Evolutionary conservation across 2,329 filamentous ascomycete genomes (phyloP).

Genomic region (Metarhizium album): DNA sequence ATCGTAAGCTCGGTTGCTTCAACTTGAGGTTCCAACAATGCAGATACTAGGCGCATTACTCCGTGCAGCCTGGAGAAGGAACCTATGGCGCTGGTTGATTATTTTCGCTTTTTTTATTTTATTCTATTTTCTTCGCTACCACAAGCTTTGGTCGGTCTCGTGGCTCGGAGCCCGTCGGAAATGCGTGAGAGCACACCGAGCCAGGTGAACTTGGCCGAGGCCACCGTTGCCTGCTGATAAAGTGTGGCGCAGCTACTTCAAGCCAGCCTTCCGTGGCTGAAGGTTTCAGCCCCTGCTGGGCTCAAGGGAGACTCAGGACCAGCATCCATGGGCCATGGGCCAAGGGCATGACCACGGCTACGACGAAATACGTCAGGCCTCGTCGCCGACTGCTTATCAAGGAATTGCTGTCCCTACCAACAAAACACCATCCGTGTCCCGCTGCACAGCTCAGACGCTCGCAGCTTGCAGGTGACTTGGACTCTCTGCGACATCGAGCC

Average conservation of each 20-base stretch:
- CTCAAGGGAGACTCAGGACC: neutral
- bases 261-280: conserved; percentile 1
- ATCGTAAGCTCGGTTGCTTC: neutral
- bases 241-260: conserved; percentile 3
- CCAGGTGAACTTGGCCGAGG: conserved; percentile 7
- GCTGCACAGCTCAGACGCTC: neutral
- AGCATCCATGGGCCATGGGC: too few species aligned
- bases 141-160: conserved; percentile 11
- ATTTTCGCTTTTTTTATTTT: too few species aligned
- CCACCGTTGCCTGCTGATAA: neutral
- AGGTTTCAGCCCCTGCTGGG: neutral
- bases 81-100: conserved; percentile 9
- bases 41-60: conserved; percentile 10
- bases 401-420: neutral
- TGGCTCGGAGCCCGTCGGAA: conserved; percentile 22
- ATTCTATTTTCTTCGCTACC: conserved; percentile 7
- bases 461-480: neutral
- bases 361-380: neutral
- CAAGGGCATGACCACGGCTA: too few species aligned
- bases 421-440: neutral
- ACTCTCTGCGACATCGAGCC: neutral
- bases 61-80: too few species aligned
- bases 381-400: neutral
- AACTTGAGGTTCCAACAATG: neutral
- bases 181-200: conserved; percentile 11